Evolutionary conservation across 2,329 filamentous ascomycete species (phyloP).

Genomic region (Cladosporium sp.): DNA sequence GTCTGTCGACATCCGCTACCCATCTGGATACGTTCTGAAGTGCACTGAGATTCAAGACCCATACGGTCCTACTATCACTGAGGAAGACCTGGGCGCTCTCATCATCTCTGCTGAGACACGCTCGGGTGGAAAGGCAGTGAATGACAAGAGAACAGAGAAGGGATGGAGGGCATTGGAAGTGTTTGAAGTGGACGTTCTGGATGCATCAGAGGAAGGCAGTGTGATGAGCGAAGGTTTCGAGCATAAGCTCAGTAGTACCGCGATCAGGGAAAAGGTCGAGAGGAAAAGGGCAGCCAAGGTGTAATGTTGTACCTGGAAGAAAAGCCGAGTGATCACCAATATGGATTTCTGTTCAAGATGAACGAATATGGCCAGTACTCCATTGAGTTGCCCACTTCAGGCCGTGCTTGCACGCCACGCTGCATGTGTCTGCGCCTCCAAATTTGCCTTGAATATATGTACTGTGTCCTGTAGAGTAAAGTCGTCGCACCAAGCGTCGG

Average conservation of each 20-base stretch:
- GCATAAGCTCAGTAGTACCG: slow-evolving; percentile 86
- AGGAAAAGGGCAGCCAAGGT: slow-evolving; percentile 9
- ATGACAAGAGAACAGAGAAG: slow-evolving; percentile 69
- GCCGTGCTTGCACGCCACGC: no score
- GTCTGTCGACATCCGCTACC: slow-evolving; percentile 54
- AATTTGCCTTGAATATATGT: no score
- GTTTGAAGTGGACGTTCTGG: slow-evolving; percentile 85
- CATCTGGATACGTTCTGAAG: slow-evolving; percentile 62
- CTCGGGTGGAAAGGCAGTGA: slow-evolving; percentile 77
- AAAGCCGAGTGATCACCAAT: no score
- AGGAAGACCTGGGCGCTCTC: slow-evolving; percentile 70
- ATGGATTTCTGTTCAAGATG: no score
- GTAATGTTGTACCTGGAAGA: background rate
- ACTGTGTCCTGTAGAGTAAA: no score
- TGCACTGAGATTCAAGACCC: slow-evolving; percentile 83
- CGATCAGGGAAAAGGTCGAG: slow-evolving; percentile 48
- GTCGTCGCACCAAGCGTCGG: no score
- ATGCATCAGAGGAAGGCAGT: slow-evolving; percentile 48
- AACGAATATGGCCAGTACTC: no score
- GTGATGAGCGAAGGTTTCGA: slow-evolving; percentile 58
- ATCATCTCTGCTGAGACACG: slow-evolving; percentile 87
- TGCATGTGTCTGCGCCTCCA: background rate
- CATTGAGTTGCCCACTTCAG: no score
- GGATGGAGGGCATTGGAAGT: slow-evolving; percentile 73
- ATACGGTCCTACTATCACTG: slow-evolving; percentile 84